Conservation (phyloP, 1,284 basidiomycete species). For the Malassezia pachydermatis region DNA sequence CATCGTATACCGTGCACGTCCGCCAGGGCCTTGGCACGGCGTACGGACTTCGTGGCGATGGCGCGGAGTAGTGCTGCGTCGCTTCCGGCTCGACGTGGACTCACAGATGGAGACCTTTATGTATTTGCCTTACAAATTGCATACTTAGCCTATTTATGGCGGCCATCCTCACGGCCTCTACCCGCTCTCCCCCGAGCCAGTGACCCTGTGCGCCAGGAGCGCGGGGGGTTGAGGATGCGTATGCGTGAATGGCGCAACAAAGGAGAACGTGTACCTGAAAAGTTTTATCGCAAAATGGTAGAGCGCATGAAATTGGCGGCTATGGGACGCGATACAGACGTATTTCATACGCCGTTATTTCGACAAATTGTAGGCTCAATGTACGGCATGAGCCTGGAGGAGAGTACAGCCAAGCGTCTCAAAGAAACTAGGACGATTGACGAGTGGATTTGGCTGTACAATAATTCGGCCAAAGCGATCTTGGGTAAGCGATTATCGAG, state of each 20-base stretch:
- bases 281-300: conserved; percentile 38
- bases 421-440: conserved; percentile 94
- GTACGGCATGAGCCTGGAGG: conserved; percentile 41
- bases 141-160: conserved; percentile 24
- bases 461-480: conserved; percentile 58
- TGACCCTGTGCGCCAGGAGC: neutral
- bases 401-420: conserved; percentile 52
- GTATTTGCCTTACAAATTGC: conserved; percentile 41
- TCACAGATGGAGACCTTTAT: conserved; percentile 45
- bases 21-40: too few relatives aligned
- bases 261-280: conserved; percentile 32
- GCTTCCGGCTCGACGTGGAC: conserved; percentile 1
- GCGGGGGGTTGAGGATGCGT: conserved; percentile 25
- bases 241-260: conserved; percentile 28
- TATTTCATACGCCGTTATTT: conserved; percentile 32
- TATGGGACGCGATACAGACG: conserved; percentile 40
- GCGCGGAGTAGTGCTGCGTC: too few relatives aligned
- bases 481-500: conserved; percentile 59
- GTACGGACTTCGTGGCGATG: too few relatives aligned
- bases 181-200: neutral
- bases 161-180: neutral
- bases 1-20: too few relatives aligned
- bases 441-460: conserved; percentile 89
- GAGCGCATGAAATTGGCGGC: conserved; percentile 42
- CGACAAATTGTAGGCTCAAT: conserved; percentile 41